Evolutionary conservation across 208 protist genomes (phyloP).

Genomic region (Wallacemonas sp.): DNA sequence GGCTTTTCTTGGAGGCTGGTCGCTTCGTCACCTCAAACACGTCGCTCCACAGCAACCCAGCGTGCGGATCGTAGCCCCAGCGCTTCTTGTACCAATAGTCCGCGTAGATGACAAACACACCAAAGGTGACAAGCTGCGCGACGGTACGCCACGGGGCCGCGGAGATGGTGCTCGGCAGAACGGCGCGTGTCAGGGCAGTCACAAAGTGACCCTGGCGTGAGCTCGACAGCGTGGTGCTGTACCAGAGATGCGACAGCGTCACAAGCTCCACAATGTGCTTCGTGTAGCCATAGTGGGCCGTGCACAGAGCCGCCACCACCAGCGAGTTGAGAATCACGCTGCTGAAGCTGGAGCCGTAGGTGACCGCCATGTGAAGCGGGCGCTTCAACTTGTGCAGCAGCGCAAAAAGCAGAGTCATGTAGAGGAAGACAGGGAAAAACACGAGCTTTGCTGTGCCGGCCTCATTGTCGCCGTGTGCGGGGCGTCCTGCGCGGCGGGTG

Average conservation of each 20-base stretch:
- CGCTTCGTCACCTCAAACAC: slow-evolving; percentile 18
- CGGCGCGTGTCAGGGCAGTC: slow-evolving; percentile 7
- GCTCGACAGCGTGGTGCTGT: not conserved
- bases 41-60: slow-evolving; percentile 35
- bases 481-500: not conserved
- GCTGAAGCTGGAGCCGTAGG: slow-evolving; percentile 28
- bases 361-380: slow-evolving; percentile 16
- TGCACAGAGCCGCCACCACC: slow-evolving; percentile 28
- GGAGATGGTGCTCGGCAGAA: too few relatives aligned
- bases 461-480: not conserved
- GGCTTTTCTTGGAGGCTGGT: not conserved
- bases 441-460: slow-evolving; percentile 2
- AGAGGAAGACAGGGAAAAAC: slow-evolving; percentile 33
- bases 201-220: not conserved
- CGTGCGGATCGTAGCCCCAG: slow-evolving; percentile 28
- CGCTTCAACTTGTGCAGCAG: slow-evolving; percentile 32
- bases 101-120: slow-evolving; percentile 20
- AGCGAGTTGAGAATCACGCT: slow-evolving; percentile 32
- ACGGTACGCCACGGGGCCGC: slow-evolving; percentile 2
- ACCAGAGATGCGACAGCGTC: not conserved
- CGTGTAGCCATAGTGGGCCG: slow-evolving; percentile 28
- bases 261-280: slow-evolving; percentile 14
- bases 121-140: slow-evolving; percentile 3
- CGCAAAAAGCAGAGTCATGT: slow-evolving; percentile 23
- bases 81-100: slow-evolving; percentile 37